Conservation (phyloP, 495 filamentous ascomycete genomes). For the Penicillium samsonianum region DNA sequence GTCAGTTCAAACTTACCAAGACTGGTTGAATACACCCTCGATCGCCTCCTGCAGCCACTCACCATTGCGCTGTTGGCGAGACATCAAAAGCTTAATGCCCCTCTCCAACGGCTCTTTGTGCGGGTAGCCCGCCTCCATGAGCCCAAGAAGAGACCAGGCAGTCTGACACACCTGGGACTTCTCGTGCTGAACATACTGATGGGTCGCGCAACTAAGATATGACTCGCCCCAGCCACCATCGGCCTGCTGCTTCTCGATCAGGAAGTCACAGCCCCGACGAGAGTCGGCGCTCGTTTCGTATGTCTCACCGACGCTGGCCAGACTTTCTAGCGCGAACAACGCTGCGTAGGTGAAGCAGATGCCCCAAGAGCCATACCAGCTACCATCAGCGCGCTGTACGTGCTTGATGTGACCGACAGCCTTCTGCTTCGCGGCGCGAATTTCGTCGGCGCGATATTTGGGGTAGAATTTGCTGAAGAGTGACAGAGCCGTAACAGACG, state of each 20-base stretch:
- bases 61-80: constrained; percentile 79
- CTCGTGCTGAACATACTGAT: constrained; percentile 62
- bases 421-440: constrained; percentile 64
- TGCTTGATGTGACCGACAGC: constrained; percentile 81
- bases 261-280: constrained; percentile 78
- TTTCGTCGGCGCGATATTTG: constrained; percentile 73
- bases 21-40: constrained; percentile 98
- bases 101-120: constrained; percentile 68
- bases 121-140: constrained; percentile 85
- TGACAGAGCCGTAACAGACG: constrained; percentile 84
- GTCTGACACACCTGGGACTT: constrained; percentile 87
- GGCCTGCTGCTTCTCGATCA: constrained; percentile 75
- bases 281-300: constrained; percentile 72
- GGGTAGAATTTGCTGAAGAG: constrained; percentile 82
- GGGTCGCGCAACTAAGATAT: constrained; percentile 70
- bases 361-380: constrained; percentile 97
- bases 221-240: constrained; percentile 98
- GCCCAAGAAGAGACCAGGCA: constrained; percentile 81
- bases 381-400: constrained; percentile 77
- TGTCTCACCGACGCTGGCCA: constrained; percentile 77
- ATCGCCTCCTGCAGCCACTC: constrained; percentile 96
- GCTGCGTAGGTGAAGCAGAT: constrained; percentile 96
- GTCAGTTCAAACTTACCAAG: constrained; percentile 59
- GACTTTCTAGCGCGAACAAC: constrained; percentile 90
- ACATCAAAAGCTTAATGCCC: constrained; percentile 80